A percentile compares a stretch with the other conserved stretches of the same genome.
Evolutionary conservation across 805 yeast genomes (phyloP).

Genomic region (Debaryomyces tyrocola): DNA sequence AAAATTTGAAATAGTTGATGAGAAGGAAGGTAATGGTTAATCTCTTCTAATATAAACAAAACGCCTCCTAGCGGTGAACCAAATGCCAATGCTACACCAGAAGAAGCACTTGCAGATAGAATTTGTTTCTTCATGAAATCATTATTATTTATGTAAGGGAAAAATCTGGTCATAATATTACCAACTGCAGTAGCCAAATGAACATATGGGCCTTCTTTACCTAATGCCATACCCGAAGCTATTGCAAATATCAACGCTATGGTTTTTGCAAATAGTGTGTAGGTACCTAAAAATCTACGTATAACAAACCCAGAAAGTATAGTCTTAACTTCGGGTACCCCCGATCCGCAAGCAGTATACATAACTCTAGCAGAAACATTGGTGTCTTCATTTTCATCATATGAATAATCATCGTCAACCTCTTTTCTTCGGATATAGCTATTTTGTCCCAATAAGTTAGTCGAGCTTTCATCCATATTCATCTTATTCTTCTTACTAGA

Average conservation of each 20-base stretch:
- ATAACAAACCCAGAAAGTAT: constrained; percentile 60
- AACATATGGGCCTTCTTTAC: constrained; percentile 65
- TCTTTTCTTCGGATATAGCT: not conserved
- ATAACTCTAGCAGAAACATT: constrained; percentile 20
- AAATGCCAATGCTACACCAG: constrained; percentile 62
- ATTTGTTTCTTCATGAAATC: constrained; percentile 53
- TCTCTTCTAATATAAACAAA: constrained; percentile 56
- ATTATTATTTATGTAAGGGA: constrained; percentile 45
- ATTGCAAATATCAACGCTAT: constrained; percentile 50
- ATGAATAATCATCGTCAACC: not conserved
- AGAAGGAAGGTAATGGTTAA: constrained; percentile 54
- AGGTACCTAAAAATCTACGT: constrained; percentile 50
- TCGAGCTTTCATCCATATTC: not conserved
- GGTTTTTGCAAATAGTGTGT: constrained; percentile 50
- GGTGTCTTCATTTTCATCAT: not conserved
- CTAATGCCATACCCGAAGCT: constrained; percentile 57
- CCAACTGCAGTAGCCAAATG: constrained; percentile 62
- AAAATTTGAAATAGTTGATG: constrained; percentile 54
- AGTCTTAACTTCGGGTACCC: constrained; percentile 63
- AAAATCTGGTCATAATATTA: constrained; percentile 48
- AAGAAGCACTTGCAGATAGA: constrained; percentile 55
- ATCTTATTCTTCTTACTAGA: not conserved
- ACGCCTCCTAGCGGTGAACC: constrained; percentile 64
- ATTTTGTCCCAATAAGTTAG: not conserved
- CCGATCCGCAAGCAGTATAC: constrained; percentile 58